phyloP scores from a whole-genome alignment of 768 basidiomycete genomes.

The Clitopilus hobsonii region DNA sequence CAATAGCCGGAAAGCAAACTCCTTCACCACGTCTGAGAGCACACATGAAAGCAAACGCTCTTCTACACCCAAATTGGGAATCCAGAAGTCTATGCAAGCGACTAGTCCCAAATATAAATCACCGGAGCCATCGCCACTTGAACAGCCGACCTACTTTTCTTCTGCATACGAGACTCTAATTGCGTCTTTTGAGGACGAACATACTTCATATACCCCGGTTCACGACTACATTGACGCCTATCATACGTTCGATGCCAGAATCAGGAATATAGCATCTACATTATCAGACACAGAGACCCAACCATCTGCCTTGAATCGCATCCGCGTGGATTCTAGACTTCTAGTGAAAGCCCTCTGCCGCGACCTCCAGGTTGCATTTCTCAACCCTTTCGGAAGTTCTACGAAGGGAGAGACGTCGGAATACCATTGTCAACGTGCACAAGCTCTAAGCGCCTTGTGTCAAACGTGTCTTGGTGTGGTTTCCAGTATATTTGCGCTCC shows the following conservation, averaged over 20 bases:
- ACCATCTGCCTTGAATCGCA: constrained; percentile 18
- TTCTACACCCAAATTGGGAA: neutral
- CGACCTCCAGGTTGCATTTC: constrained; percentile 43
- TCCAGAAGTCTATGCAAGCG: neutral
- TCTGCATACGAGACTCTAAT: neutral
- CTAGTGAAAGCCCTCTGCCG: constrained; percentile 42
- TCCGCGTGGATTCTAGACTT: constrained; percentile 26
- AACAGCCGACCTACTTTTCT: neutral
- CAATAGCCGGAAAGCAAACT: constrained; percentile 5
- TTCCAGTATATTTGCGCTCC: constrained; percentile 47
- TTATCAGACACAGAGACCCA: constrained; percentile 12
- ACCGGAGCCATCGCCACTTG: neutral
- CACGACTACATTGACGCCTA: constrained; percentile 66
- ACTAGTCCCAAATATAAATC: neutral
- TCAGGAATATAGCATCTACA: constrained; percentile 25
- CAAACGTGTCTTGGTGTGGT: constrained; percentile 49
- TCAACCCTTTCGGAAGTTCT: constrained; percentile 22
- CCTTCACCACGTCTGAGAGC: neutral
- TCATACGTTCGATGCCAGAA: constrained; percentile 39
- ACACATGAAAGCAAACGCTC: neutral
- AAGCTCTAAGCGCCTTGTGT: constrained; percentile 41
- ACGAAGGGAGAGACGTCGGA: constrained; percentile 13
- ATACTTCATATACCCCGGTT: constrained; percentile 17
- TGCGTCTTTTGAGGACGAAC: neutral
- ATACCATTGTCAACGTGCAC: constrained; percentile 33